Evolutionary conservation across 257 asterid species (phyloP).

Genomic region (Avicennia marina): DNA sequence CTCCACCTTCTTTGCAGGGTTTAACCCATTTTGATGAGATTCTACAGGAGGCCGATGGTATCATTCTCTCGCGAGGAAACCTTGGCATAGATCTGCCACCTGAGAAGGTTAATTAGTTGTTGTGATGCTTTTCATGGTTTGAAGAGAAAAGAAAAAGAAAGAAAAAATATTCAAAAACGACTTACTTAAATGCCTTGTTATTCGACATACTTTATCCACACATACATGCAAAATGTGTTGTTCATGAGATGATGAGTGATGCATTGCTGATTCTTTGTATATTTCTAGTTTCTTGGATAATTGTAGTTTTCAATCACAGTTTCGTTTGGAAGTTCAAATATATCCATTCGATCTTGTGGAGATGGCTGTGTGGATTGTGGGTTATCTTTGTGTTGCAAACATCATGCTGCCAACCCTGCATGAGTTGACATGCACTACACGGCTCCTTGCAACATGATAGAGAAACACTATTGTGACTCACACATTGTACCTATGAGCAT

Average conservation of each 20-base stretch:
- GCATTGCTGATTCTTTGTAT: too few species aligned
- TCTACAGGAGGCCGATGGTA: conserved; percentile 55
- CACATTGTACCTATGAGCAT: too few species aligned
- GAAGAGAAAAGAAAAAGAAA: too few species aligned
- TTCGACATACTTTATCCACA: not conserved
- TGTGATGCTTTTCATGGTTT: not conserved
- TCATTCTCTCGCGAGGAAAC: conserved; percentile 59
- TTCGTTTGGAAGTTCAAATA: not conserved
- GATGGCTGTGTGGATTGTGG: not conserved
- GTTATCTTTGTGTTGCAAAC: too few species aligned
- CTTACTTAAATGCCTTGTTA: not conserved
- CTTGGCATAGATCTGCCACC: conserved; percentile 63
- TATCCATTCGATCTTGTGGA: not conserved
- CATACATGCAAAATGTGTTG: not conserved
- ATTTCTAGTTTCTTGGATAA: too few species aligned
- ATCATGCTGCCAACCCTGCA: not conserved
- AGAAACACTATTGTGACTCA: not conserved
- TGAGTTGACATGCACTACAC: not conserved
- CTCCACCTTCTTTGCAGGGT: conserved; percentile 27
- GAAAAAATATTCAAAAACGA: too few species aligned
- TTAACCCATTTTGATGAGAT: conserved; percentile 59
- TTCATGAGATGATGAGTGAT: too few species aligned
- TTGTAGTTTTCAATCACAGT: not conserved
- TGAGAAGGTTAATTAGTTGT: conserved; percentile 46
- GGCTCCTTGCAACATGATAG: not conserved